Base-by-base conservation (phyloP, 331 rosid species). In the Quercus tomentella region DNA sequence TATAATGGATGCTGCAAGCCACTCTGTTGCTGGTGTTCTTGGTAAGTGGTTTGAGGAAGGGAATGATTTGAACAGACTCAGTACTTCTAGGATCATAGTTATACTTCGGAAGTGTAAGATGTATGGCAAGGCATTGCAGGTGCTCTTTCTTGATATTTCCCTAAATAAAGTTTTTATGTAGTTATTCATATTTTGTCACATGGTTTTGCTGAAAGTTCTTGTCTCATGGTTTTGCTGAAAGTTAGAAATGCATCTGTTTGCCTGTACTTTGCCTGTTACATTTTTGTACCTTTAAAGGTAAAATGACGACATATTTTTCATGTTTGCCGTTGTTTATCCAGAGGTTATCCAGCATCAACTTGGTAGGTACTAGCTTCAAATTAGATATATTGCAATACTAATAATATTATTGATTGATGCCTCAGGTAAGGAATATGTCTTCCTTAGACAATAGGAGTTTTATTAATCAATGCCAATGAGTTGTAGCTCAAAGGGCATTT, bases 51-150 rank as follows among this genome's bases (percentile, higher is more conserved):
- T 72, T 31, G 45, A 31, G 56, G 77, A 63, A 30, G 73, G 73
- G 56, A 75, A 75, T 58, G 73, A 49, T 72, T 79, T 79, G 77
- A 72, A 70, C 15, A 55, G 26, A 45, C 18, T 31, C 20, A 76
- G 41, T 35, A 70, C 18, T 72, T 49, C 77, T 72, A 72, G n/a
- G 25, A 56, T 79, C 45, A 30, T 72, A 4, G 21, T 51, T 79
- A 14, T 2, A 26, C 77, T 79, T 23, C 45, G 6, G 65, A 72
- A 51, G 72, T 56, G 54, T 72, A 54, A 37, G 57, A 49, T 51
- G 77, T 79, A 79, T 31, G 65, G 73, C 33, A 79, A n/a, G 61
- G 77, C 82, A 30, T 79, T 79, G 58, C 72, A 79, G 82, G 82
- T 79, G 45, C 17, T 51, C 20, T 26, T 69, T 71, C 58, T 25